These are phyloP conservation scores for Ceratocystis lukuohia DNA, from an alignment of 2,329 filamentous ascomycete genomes.

Conservation along the genomic window DNA sequence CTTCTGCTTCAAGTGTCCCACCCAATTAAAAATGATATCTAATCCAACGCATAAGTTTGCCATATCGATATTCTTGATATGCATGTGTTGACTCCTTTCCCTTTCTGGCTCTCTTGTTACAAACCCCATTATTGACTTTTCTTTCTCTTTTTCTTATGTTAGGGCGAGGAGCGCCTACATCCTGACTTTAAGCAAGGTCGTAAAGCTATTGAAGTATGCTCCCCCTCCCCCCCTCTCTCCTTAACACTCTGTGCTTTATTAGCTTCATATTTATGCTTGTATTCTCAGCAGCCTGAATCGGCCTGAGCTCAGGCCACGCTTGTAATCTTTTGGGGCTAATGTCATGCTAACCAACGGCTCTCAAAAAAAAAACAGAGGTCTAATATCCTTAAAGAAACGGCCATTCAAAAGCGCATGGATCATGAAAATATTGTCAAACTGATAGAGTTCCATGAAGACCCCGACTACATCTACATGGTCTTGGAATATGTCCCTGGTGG, in stretches of 20 bases:
- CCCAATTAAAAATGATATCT: neutral
- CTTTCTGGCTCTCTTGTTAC: neutral
- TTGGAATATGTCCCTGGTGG: constrained; percentile 89
- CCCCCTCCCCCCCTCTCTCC: constrained; percentile 9
- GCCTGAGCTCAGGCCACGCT: neutral
- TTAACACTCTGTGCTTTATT: constrained; percentile 20
- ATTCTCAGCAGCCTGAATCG: neutral
- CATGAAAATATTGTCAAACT: constrained; percentile 94
- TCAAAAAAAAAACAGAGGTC: constrained; percentile 51
- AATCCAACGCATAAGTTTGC: neutral
- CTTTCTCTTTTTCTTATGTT: constrained; percentile 27
- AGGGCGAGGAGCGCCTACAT: constrained; percentile 88
- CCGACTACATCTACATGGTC: constrained; percentile 94
- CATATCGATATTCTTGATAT: neutral
- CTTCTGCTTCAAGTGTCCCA: neutral
- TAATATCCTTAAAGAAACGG: constrained; percentile 95
- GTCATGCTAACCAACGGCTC: neutral
- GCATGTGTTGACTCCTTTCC: neutral
- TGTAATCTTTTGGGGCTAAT: neutral
- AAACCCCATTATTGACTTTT: constrained; percentile 18
- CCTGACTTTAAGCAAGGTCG: constrained; percentile 90
- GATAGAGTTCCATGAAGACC: constrained; percentile 83
- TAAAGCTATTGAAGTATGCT: constrained; percentile 90
- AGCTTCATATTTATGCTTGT: neutral
- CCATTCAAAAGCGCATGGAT: constrained; percentile 94